Conservation (phyloP, 805 yeast genomes). For the Saccharomycopsis fodiens region DNA sequence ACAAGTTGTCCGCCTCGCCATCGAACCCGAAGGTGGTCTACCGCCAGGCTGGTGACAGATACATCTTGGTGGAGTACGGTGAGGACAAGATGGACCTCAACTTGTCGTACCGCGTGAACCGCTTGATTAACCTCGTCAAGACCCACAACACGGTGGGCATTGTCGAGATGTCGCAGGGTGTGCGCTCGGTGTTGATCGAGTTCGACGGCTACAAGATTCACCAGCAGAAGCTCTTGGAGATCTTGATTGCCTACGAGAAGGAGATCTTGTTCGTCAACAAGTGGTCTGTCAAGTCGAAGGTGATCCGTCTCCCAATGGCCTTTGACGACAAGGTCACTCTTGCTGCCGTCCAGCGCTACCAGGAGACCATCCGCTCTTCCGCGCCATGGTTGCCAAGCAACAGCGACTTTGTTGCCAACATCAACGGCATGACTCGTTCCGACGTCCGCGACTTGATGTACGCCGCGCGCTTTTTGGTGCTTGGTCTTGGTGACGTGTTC, state of each 20-base stretch:
- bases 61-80: slow-evolving; percentile 87
- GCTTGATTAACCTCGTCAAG: slow-evolving; percentile 66
- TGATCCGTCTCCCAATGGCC: slow-evolving; percentile 87
- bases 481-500: slow-evolving; percentile 96
- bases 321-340: slow-evolving; percentile 88
- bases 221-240: slow-evolving; percentile 55
- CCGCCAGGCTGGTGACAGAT: slow-evolving; percentile 97
- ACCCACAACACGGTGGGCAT: slow-evolving; percentile 66
- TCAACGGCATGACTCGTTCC: slow-evolving; percentile 71
- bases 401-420: slow-evolving; percentile 88
- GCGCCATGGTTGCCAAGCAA: slow-evolving; percentile 99
- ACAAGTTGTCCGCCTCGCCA: slow-evolving; percentile 26
- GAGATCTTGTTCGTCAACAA: slow-evolving; percentile 65
- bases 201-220: slow-evolving; percentile 55
- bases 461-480: slow-evolving; percentile 82
- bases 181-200: slow-evolving; percentile 87
- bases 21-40: slow-evolving; percentile 67
- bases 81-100: slow-evolving; percentile 81
- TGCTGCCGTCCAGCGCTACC: slow-evolving; percentile 84
- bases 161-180: slow-evolving; percentile 96
- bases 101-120: slow-evolving; percentile 76
- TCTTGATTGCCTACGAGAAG: slow-evolving; percentile 66
- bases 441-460: slow-evolving; percentile 80
- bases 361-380: slow-evolving; percentile 83
- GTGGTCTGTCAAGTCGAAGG: slow-evolving; percentile 82